A percentile compares a stretch with the other conserved stretches of the same genome.
Evolutionary conservation across 805 yeast species (phyloP).

Genomic region (Pichia manshurica): DNA sequence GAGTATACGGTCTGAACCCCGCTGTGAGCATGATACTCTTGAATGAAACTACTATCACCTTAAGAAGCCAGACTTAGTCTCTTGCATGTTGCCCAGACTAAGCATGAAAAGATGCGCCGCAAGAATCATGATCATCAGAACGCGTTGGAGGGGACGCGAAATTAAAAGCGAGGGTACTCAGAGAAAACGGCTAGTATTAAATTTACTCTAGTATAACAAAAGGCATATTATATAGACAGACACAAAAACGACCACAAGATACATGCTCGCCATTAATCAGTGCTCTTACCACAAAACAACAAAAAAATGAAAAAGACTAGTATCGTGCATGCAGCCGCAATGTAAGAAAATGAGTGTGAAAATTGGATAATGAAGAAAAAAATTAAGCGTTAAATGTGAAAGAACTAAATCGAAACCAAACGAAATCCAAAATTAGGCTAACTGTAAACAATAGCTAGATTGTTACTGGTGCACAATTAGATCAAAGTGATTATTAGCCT

Average conservation of each 20-base stretch:
- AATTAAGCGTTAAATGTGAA: neutral
- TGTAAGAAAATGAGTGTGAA: slow-evolving; percentile 1
- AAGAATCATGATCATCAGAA: too few relatives aligned
- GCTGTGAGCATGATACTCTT: too few relatives aligned
- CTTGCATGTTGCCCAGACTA: too few relatives aligned
- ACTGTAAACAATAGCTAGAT: neutral
- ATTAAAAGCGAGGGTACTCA: too few relatives aligned
- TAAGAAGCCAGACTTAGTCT: too few relatives aligned
- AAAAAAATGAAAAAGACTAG: neutral
- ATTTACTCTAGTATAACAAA: neutral
- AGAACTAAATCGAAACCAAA: neutral
- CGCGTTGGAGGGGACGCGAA: too few relatives aligned
- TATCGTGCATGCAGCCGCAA: neutral
- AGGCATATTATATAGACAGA: slow-evolving; percentile 1
- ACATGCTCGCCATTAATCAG: too few relatives aligned
- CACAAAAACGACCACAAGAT: neutral
- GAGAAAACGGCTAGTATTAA: too few relatives aligned
- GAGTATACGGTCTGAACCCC: too few relatives aligned
- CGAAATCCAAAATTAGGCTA: neutral
- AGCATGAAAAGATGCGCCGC: too few relatives aligned
- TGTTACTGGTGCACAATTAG: neutral
- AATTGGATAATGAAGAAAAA: slow-evolving; percentile 1
- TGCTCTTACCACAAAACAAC: slow-evolving; percentile 17
- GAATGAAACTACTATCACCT: too few relatives aligned
- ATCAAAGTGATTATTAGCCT: slow-evolving; percentile 9